Evolutionary conservation across 169 alveolate species (phyloP).

Genomic region (Blepharisma undulans): DNA sequence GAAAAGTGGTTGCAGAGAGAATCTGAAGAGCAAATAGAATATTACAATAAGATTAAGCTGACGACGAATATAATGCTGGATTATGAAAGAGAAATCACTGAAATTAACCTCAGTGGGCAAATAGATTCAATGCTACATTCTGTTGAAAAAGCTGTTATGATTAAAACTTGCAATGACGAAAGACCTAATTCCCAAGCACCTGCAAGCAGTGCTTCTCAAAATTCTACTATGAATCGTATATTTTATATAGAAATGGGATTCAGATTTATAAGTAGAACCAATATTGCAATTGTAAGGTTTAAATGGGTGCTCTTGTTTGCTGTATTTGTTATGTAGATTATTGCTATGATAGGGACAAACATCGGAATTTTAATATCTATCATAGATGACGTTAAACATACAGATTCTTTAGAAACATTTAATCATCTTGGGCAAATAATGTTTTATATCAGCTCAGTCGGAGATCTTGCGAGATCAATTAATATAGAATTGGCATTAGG

Average conservation of each 20-base stretch:
- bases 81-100: not conserved
- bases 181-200: not conserved
- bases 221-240: not conserved
- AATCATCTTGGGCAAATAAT: not conserved
- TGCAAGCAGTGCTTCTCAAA: not conserved
- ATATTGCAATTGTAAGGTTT: not conserved
- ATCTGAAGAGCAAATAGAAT: not conserved
- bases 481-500: not conserved
- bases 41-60: not conserved
- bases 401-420: not conserved
- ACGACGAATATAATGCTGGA: not conserved
- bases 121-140: not conserved
- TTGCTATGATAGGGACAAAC: not conserved
- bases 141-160: not conserved
- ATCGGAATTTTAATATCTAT: not conserved
- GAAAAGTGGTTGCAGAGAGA: not conserved
- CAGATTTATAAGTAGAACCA: not conserved
- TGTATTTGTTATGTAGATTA: not conserved
- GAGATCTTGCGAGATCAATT: not conserved
- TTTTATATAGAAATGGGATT: not conserved
- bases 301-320: not conserved
- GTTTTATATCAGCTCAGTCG: not conserved
- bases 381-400: not conserved
- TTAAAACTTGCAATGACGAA: not conserved
- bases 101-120: not conserved